Base-by-base conservation (phyloP, 768 basidiomycete species). In the Pleurotus tuber-regium region DNA sequence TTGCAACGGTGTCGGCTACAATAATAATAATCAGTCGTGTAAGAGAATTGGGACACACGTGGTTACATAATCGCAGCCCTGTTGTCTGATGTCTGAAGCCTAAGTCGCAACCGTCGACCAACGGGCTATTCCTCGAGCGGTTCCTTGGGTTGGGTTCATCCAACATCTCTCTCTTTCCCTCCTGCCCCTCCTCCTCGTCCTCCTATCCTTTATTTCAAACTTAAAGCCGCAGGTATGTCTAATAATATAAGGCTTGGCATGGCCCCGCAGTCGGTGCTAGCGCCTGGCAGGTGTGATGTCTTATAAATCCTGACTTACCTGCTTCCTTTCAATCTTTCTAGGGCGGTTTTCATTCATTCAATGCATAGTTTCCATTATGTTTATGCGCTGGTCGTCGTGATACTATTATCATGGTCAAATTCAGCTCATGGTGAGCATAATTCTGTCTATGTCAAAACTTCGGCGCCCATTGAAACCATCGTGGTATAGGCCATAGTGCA, bases 401-500 rank as follows among this genome's bases (percentile, higher is more conserved):
- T 74, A 57, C 56, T 70, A 43, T 51, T 67, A 41, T 65, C 63
- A 61, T 73, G 70, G 57, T 59, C 64, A 30, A 59, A 65, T 51
- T 54, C 44, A 23, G 59, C 61, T 26, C 51, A 65, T 51, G 73
- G 75, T 74, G 62, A 57, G 60, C 56, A 46, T 33, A 21, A 40
- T 30, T 23, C 19, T 29, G 31, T 35, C 44, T 24, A 40, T 40
- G 48, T 18, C 36, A 42, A 29, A 38, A 26, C 28, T 52, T 26
- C 31, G 31, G 53, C 43, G 25, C 43, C 39, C 23, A 51, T 50
- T 55, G 38, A 6, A 8, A n/a, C n/a, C n/a, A n/a, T n/a, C n/a
- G n/a, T n/a, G n/a, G n/a, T n/a, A n/a, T 58, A 83, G 82, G 78
- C 35, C 73, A 74, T 60, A 80, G 77, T 60, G 57, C 70, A 29